Percentiles rank a stretch among this genome's conserved stretches.
Conservation (phyloP, 1,284 basidiomycete genomes). For the Heterobasidion irregulare region DNA sequence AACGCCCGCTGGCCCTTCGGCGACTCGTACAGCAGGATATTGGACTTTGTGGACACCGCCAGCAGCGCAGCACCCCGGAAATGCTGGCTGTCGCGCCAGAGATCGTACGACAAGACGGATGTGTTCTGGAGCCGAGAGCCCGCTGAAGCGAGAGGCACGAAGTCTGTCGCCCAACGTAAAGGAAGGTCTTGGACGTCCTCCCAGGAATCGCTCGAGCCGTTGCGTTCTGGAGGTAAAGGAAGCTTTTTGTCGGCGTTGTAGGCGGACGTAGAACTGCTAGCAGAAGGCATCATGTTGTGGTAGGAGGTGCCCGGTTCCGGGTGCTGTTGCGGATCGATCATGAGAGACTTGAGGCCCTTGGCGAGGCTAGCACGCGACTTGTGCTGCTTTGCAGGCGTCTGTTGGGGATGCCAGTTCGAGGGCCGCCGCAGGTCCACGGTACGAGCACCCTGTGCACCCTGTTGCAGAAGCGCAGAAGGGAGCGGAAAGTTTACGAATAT, state of each 20-base stretch:
- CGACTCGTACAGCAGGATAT: constrained; percentile 69
- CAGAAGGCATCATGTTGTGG: constrained; percentile 12
- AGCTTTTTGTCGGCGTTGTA: constrained; percentile 1
- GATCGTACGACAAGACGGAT: constrained; percentile 56
- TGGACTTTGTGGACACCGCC: constrained; percentile 67
- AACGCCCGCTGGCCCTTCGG: constrained; percentile 76
- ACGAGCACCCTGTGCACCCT: constrained; percentile 36
- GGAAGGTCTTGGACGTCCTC: constrained; percentile 71
- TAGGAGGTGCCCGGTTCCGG: constrained; percentile 23
- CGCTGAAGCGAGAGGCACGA: constrained; percentile 57
- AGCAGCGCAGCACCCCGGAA: constrained; percentile 53
- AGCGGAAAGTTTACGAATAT: neutral
- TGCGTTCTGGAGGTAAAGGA: constrained; percentile 1
- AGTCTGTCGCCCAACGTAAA: constrained; percentile 75
- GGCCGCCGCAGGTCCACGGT: constrained; percentile 53
- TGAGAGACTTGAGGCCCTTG: constrained; percentile 46
- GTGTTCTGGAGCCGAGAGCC: constrained; percentile 55
- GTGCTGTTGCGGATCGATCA: constrained; percentile 30
- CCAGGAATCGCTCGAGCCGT: constrained; percentile 47
- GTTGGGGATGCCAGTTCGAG: constrained; percentile 41
- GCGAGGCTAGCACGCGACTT: constrained; percentile 48
- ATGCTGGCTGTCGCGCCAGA: constrained; percentile 49
- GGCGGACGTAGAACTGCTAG: neutral
- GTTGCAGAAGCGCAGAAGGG: constrained; percentile 6
- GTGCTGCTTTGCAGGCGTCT: constrained; percentile 41